phyloP scores from a whole-genome alignment of 495 filamentous ascomycete genomes.

The Aspergillus homomorphus region DNA sequence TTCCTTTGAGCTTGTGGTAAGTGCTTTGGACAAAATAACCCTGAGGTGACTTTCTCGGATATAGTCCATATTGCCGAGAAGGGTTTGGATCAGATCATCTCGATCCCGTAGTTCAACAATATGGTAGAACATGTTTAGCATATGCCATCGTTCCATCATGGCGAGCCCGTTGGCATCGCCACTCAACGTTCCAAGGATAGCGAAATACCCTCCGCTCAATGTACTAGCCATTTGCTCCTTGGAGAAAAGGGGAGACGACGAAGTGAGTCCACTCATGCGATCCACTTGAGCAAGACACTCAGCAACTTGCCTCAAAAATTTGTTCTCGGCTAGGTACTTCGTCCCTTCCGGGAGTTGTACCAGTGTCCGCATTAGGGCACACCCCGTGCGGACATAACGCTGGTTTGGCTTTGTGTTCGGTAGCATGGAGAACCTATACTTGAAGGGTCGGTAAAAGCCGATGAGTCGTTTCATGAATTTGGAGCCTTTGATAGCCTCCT shows the following conservation, averaged over 20 bases:
- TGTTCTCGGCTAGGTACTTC: conserved; percentile 83
- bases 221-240: conserved; percentile 77
- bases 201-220: conserved; percentile 87
- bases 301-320: conserved; percentile 86
- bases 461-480: conserved; percentile 94
- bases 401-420: conserved; percentile 88
- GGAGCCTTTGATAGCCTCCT: conserved; percentile 90
- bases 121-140: conserved; percentile 99
- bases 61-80: conserved; percentile 90
- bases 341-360: conserved; percentile 81
- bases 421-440: conserved; percentile 85
- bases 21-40: conserved; percentile 86
- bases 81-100: conserved; percentile 81
- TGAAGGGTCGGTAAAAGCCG: conserved; percentile 95
- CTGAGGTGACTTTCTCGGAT: conserved; percentile 82
- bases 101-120: conserved; percentile 88
- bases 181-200: conserved; percentile 82
- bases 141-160: conserved; percentile 94
- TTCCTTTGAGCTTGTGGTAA: conserved; percentile 87
- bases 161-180: conserved; percentile 74
- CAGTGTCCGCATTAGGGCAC: conserved; percentile 79
- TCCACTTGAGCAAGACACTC: conserved; percentile 95
- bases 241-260: conserved; percentile 83
- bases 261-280: conserved; percentile 84
- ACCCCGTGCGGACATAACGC: conserved; percentile 87